Evolutionary conservation across 257 asterid species (phyloP), one percentile per base, ranked within the genome.

Genomic region (Buddleja alternifolia): DNA sequence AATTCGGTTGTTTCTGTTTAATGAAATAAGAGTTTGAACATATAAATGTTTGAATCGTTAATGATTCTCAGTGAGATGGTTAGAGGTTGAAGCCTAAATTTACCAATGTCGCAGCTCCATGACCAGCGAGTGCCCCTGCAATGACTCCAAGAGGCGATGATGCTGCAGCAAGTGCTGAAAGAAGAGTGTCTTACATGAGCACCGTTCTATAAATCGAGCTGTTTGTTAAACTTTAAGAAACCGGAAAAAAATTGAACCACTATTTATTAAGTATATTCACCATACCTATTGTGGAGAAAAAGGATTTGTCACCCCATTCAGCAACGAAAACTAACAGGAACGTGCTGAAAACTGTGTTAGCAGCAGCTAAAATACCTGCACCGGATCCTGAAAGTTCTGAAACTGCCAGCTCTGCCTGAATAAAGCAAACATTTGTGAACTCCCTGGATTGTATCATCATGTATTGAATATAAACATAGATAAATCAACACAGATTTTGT

Each of bases 261-360:
- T 17, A 15, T 46, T 37, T 4, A 60, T 25, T 29, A 60, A 63
- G 50, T 24, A 51, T 24, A 42, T 50, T 42, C 37, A 47, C 17
- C 85, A 59, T 61, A 90, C 98, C 97, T 67, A 93, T 93, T 23
- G 99, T 90, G 58, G 97, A 93, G 82, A 93, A 93, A 34, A 93
- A 90, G 14, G 99, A 90, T 69, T 93, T 93, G 72, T 93, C 99
- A 3, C 99, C 99, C 99, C 99, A 90, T 78, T 93, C 99, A 63
- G 99, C 99, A 21, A 93, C 96, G 69, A 93, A 90, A 57, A 90
- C 99, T 69, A 93, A 67, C n/a, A 81, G 64, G 70, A 93, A 93
- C 4, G 99, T 93, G 90, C 95, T 85, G 23, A 86, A 63, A 24
- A 86, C 75, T 4, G 96, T 85, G 87, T 75, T 90, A 0, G 99